Percentiles rank a stretch among this genome's conserved stretches.
phyloP scores from a whole-genome alignment of 1,284 basidiomycete species.

The Cryptococcus hybrid region DNA sequence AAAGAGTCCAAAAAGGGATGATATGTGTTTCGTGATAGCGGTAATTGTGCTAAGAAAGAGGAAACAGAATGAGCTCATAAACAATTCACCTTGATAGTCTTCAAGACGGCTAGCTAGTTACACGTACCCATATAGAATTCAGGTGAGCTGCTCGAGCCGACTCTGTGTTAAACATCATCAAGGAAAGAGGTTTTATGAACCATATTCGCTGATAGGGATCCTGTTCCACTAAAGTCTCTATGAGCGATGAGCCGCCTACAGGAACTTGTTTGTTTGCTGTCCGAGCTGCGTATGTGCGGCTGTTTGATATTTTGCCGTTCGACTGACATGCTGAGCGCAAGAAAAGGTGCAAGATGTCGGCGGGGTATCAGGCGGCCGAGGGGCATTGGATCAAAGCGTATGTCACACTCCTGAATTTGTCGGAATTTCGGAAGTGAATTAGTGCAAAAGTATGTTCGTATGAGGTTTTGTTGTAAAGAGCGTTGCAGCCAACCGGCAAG shows the following conservation, averaged over 20 bases:
- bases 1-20: constrained; percentile 20
- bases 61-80: too few relatives aligned
- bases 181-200: not conserved
- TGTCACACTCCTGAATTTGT: too few relatives aligned
- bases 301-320: constrained; percentile 1
- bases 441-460: too few relatives aligned
- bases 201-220: constrained; percentile 17
- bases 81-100: not conserved
- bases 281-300: too few relatives aligned
- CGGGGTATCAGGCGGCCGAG: too few relatives aligned
- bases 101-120: not conserved
- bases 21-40: constrained; percentile 6
- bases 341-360: not conserved
- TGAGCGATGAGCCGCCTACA: too few relatives aligned
- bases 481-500: too few relatives aligned
- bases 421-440: too few relatives aligned
- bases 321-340: not conserved
- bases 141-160: not conserved
- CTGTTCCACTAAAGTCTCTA: constrained; percentile 4
- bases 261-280: too few relatives aligned
- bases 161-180: not conserved
- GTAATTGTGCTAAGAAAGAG: not conserved
- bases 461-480: too few relatives aligned
- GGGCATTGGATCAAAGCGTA: too few relatives aligned
- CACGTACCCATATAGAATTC: not conserved